Base-by-base conservation (phyloP, 805 yeast genomes). In the Candida taoyuanica region DNA sequence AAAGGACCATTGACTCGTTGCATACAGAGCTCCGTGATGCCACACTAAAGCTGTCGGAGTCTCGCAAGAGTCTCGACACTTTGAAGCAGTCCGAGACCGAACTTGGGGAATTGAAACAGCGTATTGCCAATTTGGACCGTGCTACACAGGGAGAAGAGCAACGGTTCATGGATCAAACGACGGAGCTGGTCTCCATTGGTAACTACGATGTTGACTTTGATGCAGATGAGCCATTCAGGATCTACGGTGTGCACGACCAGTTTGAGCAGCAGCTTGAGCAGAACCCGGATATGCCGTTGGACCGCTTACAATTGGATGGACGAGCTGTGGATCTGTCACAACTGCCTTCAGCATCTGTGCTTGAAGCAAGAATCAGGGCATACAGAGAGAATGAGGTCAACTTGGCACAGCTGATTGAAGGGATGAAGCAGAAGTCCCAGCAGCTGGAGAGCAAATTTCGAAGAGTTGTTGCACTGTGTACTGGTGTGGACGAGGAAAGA, bases 151-250 rank as follows among this genome's bases (percentile, higher is more conserved):
- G 76, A 34, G 89, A 84, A 46, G 80, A 81, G 42, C 62, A 63
- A 16, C 66, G 70, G 40, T 83, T 82, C 59, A 55, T 66, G 25
- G 64, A 67, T 33, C 62, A 57, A 36, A 62, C 63, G 37, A 63
- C 61, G 43, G 68, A 63, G 39, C 45, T 65, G 16, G 68, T 63
- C 25, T 55, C 52, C 44, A 58, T 60, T 55, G 60, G 65, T 52
- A 53, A 58, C 48, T 70, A 60, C 43, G 73, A 73, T 17, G 81
- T 78, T 18, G 78, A 72, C 40, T 81, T 78, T 51, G 91, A 84
- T 59, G 91, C 95, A 0, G 97, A 89, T 61, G 91, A 85, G 54
- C 96, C 96, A n/a, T 91, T 86, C 60, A 71, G 83, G 34, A 73
- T 86, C 9, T 68, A 73, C 53, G 68, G 76, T 6, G 67, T 85